Base-by-base conservation (phyloP, 441 rosid species). In the Cnidoscolus chayamansa region DNA sequence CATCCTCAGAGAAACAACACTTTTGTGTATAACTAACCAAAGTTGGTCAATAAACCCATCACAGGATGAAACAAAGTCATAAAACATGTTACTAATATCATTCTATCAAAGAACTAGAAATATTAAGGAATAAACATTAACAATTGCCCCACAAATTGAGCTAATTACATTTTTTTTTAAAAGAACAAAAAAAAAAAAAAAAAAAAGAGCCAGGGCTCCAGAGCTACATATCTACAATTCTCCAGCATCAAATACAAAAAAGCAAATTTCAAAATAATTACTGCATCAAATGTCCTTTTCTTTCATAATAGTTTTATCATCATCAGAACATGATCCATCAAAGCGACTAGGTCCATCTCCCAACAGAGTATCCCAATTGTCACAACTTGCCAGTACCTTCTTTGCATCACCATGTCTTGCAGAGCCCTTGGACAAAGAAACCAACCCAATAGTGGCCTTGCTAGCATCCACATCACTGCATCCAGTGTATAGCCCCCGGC, bases 401-500 rank as follows among this genome's bases (percentile, higher is more conserved):
- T 25, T 25, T 10, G 20, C 56, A 58, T 54, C 72, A 53, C 56
- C n/a, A 32, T 57, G 73, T 40, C 60, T 73, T 3, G 66, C 17
- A 7, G 79, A 77, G 67, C 76, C 76, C 45, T 78, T 68, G 1
- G 92, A 81, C 20, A 85, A 48, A 0, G 96, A 80, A 68, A 75
- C 83, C 67, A 88, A 75, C 53, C 88, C 80, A 69, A 82, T 72
- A 15, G 80, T 73, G 1, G 85, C 86, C 67, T 80, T 76, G 72
- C 83, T 70, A 8, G 84, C 83, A 68, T 81, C 75, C 3, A 88
- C 81, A 37, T 87, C 93, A 20, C 79, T 67, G 17, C 76, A 75
- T 49, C 86, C 91, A 32, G 85, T 67, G 72, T 87, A 93, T 0
- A 93, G 79, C 16, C 92, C 93, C 35, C 93, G 81, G 78, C 88